Conservation (phyloP, 345 rosid genomes). For the Gossypium mustelinum region DNA sequence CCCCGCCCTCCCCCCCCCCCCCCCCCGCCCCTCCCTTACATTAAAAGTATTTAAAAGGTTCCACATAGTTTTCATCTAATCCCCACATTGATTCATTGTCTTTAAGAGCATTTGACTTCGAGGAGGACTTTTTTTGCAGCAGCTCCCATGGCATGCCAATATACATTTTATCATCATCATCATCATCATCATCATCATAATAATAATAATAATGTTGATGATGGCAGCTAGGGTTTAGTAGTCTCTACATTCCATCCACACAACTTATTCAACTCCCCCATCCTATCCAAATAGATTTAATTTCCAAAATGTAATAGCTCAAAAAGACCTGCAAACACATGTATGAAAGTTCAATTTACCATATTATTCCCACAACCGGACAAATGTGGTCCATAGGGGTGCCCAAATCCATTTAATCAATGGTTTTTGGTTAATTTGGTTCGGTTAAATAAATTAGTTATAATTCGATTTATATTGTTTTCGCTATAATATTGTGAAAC, state of each 20-base stretch:
- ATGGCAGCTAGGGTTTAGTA: not conserved
- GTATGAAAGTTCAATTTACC: not conserved
- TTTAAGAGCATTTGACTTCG: too few species aligned
- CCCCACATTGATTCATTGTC: not conserved
- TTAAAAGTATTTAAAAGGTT: not conserved
- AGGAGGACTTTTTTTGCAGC: not conserved
- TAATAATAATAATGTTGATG: not conserved
- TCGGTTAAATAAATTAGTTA: too few species aligned
- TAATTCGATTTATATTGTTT: too few species aligned
- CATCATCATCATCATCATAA: too few species aligned
- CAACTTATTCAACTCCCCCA: not conserved
- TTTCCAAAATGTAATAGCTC: not conserved
- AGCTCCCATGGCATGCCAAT: not conserved
- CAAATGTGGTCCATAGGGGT: not conserved
- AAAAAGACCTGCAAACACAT: not conserved
- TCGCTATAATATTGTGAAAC: accelerated
- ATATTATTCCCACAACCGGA: not conserved
- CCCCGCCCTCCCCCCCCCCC: not conserved
- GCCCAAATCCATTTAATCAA: too few species aligned
- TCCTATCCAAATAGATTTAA: not conserved
- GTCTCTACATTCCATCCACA: not conserved
- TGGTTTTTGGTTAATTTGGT: too few species aligned
- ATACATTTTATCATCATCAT: not conserved
- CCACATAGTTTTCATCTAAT: not conserved
- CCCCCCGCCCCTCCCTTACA: not conserved